These are phyloP conservation scores for Trichophyton benhamiae DNA, from an alignment of 2,329 filamentous ascomycete species.

Conservation along the genomic window DNA sequence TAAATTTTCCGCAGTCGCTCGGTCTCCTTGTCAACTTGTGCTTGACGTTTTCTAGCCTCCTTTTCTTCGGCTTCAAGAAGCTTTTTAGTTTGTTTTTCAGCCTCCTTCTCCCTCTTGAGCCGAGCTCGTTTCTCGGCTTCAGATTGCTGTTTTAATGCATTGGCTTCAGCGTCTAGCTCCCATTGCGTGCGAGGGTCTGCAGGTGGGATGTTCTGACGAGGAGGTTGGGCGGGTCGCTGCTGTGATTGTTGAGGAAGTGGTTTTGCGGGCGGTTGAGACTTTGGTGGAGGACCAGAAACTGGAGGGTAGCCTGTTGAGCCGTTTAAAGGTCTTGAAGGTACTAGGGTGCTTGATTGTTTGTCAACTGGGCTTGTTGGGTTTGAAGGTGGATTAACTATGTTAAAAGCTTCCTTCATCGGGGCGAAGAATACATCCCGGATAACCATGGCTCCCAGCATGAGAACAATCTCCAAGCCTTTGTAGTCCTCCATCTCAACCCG, in stretches of 20 bases:
- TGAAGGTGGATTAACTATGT: constrained; percentile 44
- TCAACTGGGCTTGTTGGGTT: constrained; percentile 1
- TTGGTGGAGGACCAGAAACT: neutral
- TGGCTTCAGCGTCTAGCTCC: constrained; percentile 41
- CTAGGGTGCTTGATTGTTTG: constrained; percentile 12
- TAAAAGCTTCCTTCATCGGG: constrained; percentile 63
- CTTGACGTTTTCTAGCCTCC: constrained; percentile 39
- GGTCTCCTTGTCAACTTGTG: constrained; percentile 62
- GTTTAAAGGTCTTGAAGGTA: constrained; percentile 8
- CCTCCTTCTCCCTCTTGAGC: constrained; percentile 38
- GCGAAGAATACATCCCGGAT: constrained; percentile 52
- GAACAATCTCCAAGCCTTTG: constrained; percentile 78
- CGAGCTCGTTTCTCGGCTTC: constrained; percentile 33
- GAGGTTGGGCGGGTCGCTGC: constrained; percentile 12
- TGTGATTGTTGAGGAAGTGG: neutral
- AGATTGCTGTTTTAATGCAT: constrained; percentile 31
- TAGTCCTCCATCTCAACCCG: constrained; percentile 86
- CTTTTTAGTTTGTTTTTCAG: constrained; percentile 40
- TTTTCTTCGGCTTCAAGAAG: constrained; percentile 43
- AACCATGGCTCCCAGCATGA: constrained; percentile 49
- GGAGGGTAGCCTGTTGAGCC: neutral
- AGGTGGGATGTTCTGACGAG: constrained; percentile 14
- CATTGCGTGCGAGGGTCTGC: constrained; percentile 42
- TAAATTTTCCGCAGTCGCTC: constrained; percentile 53
- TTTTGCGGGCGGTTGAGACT: neutral